These are phyloP conservation scores for Tylopilus felleus DNA, from an alignment of 768 basidiomycete genomes.

Conservation along the genomic window DNA sequence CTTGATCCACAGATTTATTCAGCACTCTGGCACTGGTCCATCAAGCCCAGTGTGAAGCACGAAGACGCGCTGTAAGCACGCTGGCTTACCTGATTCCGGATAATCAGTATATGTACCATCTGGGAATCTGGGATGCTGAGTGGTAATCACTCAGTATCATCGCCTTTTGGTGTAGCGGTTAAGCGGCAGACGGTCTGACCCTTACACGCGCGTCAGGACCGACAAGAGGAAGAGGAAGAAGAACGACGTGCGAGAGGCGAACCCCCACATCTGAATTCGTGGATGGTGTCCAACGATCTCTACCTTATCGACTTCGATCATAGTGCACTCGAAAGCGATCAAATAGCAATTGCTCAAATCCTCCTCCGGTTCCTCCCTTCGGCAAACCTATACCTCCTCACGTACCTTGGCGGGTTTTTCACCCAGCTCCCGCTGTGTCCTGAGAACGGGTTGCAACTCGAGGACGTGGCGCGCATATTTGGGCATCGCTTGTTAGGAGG, in stretches of 20 bases:
- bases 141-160: too few species aligned
- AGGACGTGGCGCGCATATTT: slow-evolving; percentile 47
- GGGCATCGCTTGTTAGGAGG: slow-evolving; percentile 41
- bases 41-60: slow-evolving; percentile 40
- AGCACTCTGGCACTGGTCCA: slow-evolving; percentile 43
- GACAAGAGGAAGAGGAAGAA: slow-evolving; percentile 33
- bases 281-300: slow-evolving; percentile 12
- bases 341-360: slow-evolving; percentile 42
- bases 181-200: too few species aligned
- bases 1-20: slow-evolving; percentile 40
- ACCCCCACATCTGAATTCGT: slow-evolving; percentile 16
- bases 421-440: slow-evolving; percentile 49
- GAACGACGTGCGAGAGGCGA: slow-evolving; percentile 28
- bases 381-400: slow-evolving; percentile 38
- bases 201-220: slow-evolving; percentile 15
- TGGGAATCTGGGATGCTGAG: too few species aligned
- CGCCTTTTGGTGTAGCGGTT: too few species aligned
- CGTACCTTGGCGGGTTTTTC: slow-evolving; percentile 47
- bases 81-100: too few species aligned
- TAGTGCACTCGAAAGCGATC: slow-evolving; percentile 29
- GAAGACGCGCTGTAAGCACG: slow-evolving; percentile 21
- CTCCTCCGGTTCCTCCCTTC: slow-evolving; percentile 50
- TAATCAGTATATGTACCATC: too few species aligned
- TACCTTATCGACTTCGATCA: slow-evolving; percentile 15
- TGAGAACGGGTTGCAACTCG: slow-evolving; percentile 45